These are phyloP conservation scores for Chenopodium album DNA, from an alignment of 148 eudicot genomes.

Conservation along the genomic window DNA sequence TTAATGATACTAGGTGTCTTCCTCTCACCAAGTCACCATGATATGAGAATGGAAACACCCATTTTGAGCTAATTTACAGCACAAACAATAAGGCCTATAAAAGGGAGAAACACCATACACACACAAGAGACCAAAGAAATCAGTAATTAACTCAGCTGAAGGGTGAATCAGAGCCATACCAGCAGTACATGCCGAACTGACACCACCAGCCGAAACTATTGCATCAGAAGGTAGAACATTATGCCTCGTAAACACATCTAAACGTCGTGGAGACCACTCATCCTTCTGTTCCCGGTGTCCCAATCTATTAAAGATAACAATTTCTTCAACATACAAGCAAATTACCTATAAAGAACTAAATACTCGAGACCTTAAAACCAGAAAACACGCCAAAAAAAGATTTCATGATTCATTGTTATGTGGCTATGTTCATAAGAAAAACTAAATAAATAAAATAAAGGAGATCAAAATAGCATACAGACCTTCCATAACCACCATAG, in stretches of 20 bases:
- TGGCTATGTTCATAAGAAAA: neutral
- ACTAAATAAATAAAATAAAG: neutral
- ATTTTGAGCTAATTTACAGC: neutral
- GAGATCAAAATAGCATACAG: slow-evolving; percentile 24
- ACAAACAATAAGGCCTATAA: neutral
- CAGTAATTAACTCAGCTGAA: neutral
- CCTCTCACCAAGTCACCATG: neutral
- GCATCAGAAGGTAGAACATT: slow-evolving; percentile 89
- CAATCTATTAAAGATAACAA: slow-evolving; percentile 43
- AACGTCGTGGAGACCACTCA: slow-evolving; percentile 79
- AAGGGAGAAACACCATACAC: neutral
- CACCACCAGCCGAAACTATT: slow-evolving; percentile 85
- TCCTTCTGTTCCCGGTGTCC: slow-evolving; percentile 99
- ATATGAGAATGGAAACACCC: neutral
- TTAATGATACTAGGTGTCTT: neutral
- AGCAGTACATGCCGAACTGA: slow-evolving; percentile 86
- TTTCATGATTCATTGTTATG: neutral
- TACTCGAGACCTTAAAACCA: neutral
- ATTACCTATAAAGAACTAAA: neutral
- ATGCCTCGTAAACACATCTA: slow-evolving; percentile 79
- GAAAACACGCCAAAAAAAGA: neutral
- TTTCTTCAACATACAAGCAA: slow-evolving; percentile 2
- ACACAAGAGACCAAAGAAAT: neutral
- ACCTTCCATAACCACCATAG: slow-evolving; percentile 99
- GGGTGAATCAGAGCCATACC: slow-evolving; percentile 43